Percentiles rank a stretch among this genome's conserved stretches.
These are phyloP conservation scores for Botrytis paeoniae DNA, from an alignment of 2,329 filamentous ascomycete species.

Conservation along the genomic window DNA sequence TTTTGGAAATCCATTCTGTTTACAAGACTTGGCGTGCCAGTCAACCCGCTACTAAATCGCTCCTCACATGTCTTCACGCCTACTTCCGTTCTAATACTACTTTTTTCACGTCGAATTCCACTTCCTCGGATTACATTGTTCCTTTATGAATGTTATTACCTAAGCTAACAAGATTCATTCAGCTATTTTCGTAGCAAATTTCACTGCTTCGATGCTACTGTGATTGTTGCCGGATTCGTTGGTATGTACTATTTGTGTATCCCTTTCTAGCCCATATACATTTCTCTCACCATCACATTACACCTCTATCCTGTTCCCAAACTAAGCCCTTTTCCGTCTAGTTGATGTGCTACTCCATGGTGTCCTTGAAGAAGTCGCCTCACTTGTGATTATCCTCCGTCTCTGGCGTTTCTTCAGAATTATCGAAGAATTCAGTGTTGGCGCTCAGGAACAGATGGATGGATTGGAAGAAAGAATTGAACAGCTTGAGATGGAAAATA, in stretches of 20 bases:
- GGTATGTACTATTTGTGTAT: constrained; percentile 21
- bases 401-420: constrained; percentile 70
- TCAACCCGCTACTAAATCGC: neutral
- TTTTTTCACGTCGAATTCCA: neutral
- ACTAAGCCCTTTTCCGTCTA: constrained; percentile 48
- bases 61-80: neutral
- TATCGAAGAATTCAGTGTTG: constrained; percentile 63
- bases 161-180: neutral
- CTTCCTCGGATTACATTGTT: neutral
- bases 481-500: constrained; percentile 49
- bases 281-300: neutral
- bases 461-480: constrained; percentile 52
- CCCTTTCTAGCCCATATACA: neutral
- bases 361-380: constrained; percentile 59
- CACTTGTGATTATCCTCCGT: constrained; percentile 63
- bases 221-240: constrained; percentile 61
- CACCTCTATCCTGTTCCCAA: neutral
- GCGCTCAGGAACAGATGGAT: constrained; percentile 61
- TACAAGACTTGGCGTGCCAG: neutral
- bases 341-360: constrained; percentile 61
- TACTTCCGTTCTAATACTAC: neutral
- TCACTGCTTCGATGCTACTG: constrained; percentile 60
- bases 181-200: constrained; percentile 59
- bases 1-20: neutral
- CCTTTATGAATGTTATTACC: neutral